phyloP scores from a whole-genome alignment of 2,329 filamentous ascomycete genomes.

The Venturiaceae sp. region DNA sequence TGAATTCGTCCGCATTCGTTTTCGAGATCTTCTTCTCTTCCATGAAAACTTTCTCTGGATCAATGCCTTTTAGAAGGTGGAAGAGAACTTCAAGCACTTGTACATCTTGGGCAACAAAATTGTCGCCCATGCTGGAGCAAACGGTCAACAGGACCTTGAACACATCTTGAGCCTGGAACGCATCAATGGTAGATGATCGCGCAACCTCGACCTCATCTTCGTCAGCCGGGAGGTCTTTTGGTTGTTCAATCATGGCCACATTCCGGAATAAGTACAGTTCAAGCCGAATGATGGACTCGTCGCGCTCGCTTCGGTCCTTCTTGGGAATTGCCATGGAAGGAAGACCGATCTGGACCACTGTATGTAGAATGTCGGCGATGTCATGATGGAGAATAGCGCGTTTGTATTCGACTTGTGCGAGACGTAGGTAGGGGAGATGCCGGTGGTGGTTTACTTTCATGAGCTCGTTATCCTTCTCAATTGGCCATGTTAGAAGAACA shows the following conservation, averaged over 20 bases:
- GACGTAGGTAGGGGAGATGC: constrained; percentile 80
- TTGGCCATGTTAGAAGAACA: constrained; percentile 87
- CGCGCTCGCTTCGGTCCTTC: constrained; percentile 64
- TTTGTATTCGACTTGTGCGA: constrained; percentile 86
- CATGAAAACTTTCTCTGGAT: constrained; percentile 78
- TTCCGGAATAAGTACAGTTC: constrained; percentile 85
- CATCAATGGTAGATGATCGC: constrained; percentile 76
- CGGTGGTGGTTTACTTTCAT: constrained; percentile 91
- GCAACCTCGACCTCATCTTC: constrained; percentile 88
- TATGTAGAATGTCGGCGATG: constrained; percentile 65
- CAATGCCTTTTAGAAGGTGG: constrained; percentile 82
- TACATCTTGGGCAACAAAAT: constrained; percentile 83
- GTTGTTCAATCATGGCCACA: constrained; percentile 71
- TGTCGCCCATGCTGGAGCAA: constrained; percentile 86
- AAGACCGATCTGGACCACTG: constrained; percentile 69
- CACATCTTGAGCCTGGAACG: constrained; percentile 84
- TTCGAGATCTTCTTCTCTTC: constrained; percentile 61
- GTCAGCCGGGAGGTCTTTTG: constrained; percentile 62
- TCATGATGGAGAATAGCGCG: constrained; percentile 78
- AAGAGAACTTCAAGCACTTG: constrained; percentile 88
- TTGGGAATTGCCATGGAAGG: constrained; percentile 75
- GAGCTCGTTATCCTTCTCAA: constrained; percentile 66
- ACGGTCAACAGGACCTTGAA: constrained; percentile 77
- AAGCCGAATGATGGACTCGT: constrained; percentile 88
- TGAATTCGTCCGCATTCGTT: constrained; percentile 63